These are phyloP conservation scores for Aspergillus spinulosporus DNA, from an alignment of 2,329 filamentous ascomycete genomes.

Conservation along the genomic window DNA sequence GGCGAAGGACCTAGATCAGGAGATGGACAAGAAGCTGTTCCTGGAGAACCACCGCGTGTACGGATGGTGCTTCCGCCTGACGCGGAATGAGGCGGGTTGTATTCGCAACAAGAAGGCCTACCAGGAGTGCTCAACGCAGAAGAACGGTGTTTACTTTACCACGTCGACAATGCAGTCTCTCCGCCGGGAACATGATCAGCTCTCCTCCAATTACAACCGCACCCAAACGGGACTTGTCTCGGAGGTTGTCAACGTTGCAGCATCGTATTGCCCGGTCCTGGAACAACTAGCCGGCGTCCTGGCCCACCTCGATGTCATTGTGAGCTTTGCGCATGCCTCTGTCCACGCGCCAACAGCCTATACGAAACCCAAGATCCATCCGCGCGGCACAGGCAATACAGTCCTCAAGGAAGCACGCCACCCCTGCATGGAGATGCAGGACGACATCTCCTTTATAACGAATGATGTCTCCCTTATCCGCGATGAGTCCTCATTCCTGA, in stretches of 20 bases:
- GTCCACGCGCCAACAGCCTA: slow-evolving; percentile 92
- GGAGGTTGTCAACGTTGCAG: slow-evolving; percentile 89
- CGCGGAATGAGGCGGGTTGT: slow-evolving; percentile 82
- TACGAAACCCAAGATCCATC: slow-evolving; percentile 85
- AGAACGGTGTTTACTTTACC: slow-evolving; percentile 98
- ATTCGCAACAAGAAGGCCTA: slow-evolving; percentile 91
- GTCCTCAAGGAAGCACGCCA: slow-evolving; percentile 88
- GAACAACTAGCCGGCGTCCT: slow-evolving; percentile 86
- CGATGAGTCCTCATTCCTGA: slow-evolving; percentile 81
- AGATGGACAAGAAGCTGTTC: slow-evolving; percentile 96
- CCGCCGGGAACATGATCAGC: slow-evolving; percentile 87
- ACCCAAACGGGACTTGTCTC: slow-evolving; percentile 88
- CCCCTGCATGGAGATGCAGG: slow-evolving; percentile 98
- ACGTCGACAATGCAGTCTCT: slow-evolving; percentile 76
- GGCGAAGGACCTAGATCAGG: slow-evolving; percentile 79
- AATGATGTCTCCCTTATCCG: slow-evolving; percentile 86
- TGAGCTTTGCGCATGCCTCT: slow-evolving; percentile 88
- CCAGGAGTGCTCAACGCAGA: slow-evolving; percentile 94
- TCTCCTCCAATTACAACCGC: slow-evolving; percentile 91
- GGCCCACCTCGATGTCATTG: slow-evolving; percentile 91
- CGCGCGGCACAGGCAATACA: slow-evolving; percentile 83
- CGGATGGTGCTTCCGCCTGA: slow-evolving; percentile 94
- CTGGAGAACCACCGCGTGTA: slow-evolving; percentile 94
- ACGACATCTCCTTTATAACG: slow-evolving; percentile 97
- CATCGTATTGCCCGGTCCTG: slow-evolving; percentile 90